Evolutionary conservation across 352 stramenopile genomes (phyloP), one percentile per base, ranked within the genome.

Genomic region (Phytopythium sindhum): DNA sequence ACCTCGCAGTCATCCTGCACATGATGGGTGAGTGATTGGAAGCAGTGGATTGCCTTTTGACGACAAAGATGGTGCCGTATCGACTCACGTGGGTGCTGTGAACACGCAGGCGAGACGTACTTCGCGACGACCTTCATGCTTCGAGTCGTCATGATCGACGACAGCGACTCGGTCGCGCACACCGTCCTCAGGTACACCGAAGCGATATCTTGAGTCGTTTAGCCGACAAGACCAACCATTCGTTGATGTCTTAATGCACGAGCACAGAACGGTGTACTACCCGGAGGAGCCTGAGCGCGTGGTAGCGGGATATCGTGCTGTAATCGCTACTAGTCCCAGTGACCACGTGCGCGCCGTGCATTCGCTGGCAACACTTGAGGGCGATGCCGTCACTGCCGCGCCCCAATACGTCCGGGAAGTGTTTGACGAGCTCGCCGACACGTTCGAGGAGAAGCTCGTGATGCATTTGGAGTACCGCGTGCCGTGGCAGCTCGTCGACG

Each of bases 371-470:
- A 90, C 83, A 23, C 69, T 94, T 0, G 70, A 79, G 45, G 82
- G 81, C 0, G 63, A 74, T 8, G 75, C 77, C 0, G 73, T 77
- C 10, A 86, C 77, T 0, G 84, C 81, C 0, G 77, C 83, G 14
- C 80, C 80, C 4, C 74, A 64, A 9, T 94, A 94, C 60, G 85
- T 94, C 35, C 77, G 73, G 17, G 65, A 90, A 62, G 83, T 94
- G 14, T 94, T 94, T 63, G 81, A 94, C 61, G 80, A 91, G 23
- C 72, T 94, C 35, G 80, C 85, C 7, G 84, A 92, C 15, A 83
- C 66, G 15, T 94, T 94, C 67, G 85, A 94, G 60, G 84, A 92
- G 37, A 94, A 92, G 52, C 73, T 94, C 31, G 81, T 94, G 64
- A 81, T 66, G 31, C 85, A 91, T 41, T 55, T 94, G 35, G 80